Evolutionary conservation across 148 eudicot genomes (phyloP).

Genomic region (Fagopyrum homotropicum): DNA sequence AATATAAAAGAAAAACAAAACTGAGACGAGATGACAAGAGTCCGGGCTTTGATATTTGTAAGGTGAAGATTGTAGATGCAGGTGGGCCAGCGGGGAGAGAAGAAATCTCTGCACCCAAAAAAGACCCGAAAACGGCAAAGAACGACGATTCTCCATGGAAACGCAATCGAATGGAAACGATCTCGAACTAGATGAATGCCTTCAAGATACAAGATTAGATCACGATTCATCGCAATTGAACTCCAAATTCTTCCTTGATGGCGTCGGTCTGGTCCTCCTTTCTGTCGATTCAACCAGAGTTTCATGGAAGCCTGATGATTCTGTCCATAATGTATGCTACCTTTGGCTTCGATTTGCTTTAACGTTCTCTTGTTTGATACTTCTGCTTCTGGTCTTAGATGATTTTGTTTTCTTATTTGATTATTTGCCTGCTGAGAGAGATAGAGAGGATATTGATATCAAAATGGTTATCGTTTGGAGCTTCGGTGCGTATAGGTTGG

Average conservation of each 20-base stretch:
- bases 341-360: not conserved
- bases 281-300: slow-evolving; percentile 41
- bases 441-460: not conserved
- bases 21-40: not conserved
- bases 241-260: slow-evolving; percentile 43
- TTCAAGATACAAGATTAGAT: slow-evolving; percentile 13
- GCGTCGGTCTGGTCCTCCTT: slow-evolving; percentile 52
- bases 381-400: not conserved
- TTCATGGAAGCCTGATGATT: slow-evolving; percentile 47
- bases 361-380: not conserved
- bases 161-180: not conserved
- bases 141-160: not conserved
- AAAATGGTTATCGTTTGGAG: not conserved
- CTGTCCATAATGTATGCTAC: slow-evolving; percentile 30
- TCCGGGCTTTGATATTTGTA: slow-evolving; percentile 1
- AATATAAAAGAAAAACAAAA: not conserved
- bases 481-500: not conserved
- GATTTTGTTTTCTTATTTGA: not conserved
- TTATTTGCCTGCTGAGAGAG: not conserved
- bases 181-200: slow-evolving; percentile 2
- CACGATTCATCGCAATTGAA: slow-evolving; percentile 25
- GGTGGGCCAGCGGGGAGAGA: not conserved
- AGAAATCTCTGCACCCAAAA: not conserved
- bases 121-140: not conserved
- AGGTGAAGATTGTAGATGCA: not conserved